These are phyloP conservation scores for Bremia lactucae DNA, from an alignment of 352 stramenopile genomes.

Conservation along the genomic window DNA sequence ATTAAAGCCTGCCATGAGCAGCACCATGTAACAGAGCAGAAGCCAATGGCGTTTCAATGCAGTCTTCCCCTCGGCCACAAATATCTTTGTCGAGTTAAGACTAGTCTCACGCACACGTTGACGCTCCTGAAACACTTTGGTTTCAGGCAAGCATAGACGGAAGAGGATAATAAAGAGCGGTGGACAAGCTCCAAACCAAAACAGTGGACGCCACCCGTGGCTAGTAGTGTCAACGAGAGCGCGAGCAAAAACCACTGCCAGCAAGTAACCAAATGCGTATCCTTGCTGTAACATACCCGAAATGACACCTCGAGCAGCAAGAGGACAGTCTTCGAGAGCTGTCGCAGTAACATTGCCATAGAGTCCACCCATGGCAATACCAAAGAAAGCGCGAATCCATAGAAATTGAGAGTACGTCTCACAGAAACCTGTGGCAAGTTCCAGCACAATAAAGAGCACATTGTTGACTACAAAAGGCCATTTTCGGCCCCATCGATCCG, in stretches of 20 bases:
- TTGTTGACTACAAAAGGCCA: conserved; percentile 37
- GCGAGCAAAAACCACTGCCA: conserved; percentile 30
- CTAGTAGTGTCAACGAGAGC: conserved; percentile 30
- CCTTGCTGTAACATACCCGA: conserved; percentile 47
- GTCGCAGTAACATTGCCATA: conserved; percentile 38
- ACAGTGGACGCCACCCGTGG: conserved; percentile 36
- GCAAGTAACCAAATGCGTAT: conserved; percentile 33
- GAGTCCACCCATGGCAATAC: conserved; percentile 40
- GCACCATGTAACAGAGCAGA: conserved; percentile 31
- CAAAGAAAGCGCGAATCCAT: conserved; percentile 21
- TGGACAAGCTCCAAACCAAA: conserved; percentile 40
- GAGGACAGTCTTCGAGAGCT: conserved; percentile 32
- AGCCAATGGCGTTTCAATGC: conserved; percentile 34
- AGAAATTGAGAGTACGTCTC: conserved; percentile 32
- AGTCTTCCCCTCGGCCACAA: conserved; percentile 34
- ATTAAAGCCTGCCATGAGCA: conserved; percentile 39
- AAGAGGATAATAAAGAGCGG: conserved; percentile 37
- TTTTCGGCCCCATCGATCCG: conserved; percentile 35
- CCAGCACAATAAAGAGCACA: conserved; percentile 30
- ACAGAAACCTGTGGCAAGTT: conserved; percentile 32
- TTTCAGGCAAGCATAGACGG: conserved; percentile 27
- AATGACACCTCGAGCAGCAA: conserved; percentile 30
- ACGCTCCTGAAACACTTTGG: conserved; percentile 31
- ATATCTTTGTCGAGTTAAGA: conserved; percentile 22
- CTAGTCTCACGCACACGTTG: conserved; percentile 23